Evolutionary conservation across 345 rosid species (phyloP).

Genomic region (Salix viminalis): DNA sequence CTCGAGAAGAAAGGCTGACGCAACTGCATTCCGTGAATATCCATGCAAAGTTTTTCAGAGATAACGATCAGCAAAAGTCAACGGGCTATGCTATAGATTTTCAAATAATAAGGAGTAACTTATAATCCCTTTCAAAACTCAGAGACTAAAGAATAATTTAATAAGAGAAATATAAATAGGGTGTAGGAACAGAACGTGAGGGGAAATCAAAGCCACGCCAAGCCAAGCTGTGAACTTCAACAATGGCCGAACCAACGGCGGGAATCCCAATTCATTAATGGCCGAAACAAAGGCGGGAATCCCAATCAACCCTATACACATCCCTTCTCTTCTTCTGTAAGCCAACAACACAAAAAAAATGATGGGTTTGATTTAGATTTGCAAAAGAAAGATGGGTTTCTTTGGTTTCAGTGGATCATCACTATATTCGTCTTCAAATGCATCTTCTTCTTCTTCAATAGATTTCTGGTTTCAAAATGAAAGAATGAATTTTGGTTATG

Average conservation of each 20-base stretch:
- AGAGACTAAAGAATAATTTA: not conserved
- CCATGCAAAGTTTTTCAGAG: too few relatives aligned
- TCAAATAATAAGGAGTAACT: not conserved
- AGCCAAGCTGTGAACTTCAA: not conserved
- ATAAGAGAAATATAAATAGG: too few relatives aligned
- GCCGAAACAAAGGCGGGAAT: too few relatives aligned
- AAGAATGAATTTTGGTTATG: constrained; percentile 8
- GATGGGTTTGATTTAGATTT: not conserved
- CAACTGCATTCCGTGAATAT: too few relatives aligned
- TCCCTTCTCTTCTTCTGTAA: not conserved
- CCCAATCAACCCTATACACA: not conserved
- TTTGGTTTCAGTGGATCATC: not conserved
- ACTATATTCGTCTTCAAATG: not conserved
- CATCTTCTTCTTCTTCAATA: not conserved
- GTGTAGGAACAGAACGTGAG: too few relatives aligned
- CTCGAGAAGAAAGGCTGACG: too few relatives aligned
- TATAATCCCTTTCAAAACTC: too few relatives aligned
- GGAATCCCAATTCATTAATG: not conserved
- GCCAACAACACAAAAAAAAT: not conserved
- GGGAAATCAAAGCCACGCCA: not conserved
- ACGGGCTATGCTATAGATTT: not conserved
- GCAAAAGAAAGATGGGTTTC: not conserved
- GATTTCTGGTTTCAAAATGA: constrained; percentile 15
- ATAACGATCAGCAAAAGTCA: not conserved
- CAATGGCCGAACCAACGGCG: not conserved